phyloP scores from a whole-genome alignment of 1,284 basidiomycete genomes.

The Lentinula novae-zelandiae region DNA sequence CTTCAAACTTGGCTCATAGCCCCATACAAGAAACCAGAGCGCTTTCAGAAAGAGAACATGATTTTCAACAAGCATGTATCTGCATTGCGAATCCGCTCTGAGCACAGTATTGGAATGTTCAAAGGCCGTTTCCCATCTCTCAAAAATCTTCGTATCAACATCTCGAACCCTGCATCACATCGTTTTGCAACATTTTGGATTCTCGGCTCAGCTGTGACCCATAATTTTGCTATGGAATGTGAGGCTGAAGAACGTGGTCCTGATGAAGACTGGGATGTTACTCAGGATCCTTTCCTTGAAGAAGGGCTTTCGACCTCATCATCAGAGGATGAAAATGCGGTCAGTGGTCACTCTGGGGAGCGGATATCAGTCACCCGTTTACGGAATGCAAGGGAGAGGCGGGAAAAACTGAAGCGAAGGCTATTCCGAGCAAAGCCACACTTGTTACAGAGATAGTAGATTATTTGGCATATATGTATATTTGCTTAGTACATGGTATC shows the following conservation, averaged over 20 bases:
- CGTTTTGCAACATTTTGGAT: conserved; percentile 17
- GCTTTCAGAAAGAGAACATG: background rate
- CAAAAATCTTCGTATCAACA: conserved; percentile 15
- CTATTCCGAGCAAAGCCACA: no score
- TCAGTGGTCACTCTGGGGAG: no score
- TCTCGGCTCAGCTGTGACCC: conserved; percentile 11
- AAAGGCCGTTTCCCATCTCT: conserved; percentile 18
- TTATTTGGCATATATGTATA: no score
- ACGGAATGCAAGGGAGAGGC: no score
- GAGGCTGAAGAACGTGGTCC: background rate
- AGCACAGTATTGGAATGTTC: conserved; percentile 15
- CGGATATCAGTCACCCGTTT: no score
- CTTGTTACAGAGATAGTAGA: no score
- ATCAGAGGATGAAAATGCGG: no score
- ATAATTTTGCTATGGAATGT: background rate
- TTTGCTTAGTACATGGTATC: no score
- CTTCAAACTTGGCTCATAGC: conserved; percentile 6
- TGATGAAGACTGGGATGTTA: background rate
- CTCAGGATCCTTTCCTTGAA: background rate
- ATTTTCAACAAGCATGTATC: conserved; percentile 4
- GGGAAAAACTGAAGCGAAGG: no score
- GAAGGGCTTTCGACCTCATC: background rate
- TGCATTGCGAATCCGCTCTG: conserved; percentile 6
- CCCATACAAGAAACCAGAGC: conserved; percentile 6
- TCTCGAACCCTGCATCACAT: conserved; percentile 11